Base-by-base conservation (phyloP, 352 stramenopile genomes). In the Phytophthora tubulina region DNA sequence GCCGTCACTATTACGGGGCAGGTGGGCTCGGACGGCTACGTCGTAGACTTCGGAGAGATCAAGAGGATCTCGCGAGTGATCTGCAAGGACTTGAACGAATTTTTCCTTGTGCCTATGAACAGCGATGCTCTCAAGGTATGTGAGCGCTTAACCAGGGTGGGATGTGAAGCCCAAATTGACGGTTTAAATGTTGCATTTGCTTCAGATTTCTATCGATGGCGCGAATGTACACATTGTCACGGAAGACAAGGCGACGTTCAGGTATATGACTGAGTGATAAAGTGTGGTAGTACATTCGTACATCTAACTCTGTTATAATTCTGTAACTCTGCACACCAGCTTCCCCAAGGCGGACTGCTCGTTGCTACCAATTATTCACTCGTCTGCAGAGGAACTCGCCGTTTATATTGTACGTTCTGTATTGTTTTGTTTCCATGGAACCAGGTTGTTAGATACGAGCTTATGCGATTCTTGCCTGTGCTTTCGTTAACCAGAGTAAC, bases 31-130 rank as follows among this genome's bases (percentile, higher is more conserved):
- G 97, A 99, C 75, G 97, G 97, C 59, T 99, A 99, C 69, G 90
- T 99, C 5, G 68, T 99, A 6, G 97, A 99, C 78, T 99, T 99
- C 88, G 97, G 97, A 27, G 91, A 98, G 70, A 96, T 99, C 67
- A 99, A 99, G 80, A 96, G 94, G 71, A 97, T 97, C 42, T 89
- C 84, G 15, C 88, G 93, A 32, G 82, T 93, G 17, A 90, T 99
- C 55, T 99, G 97, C 81, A 98, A 98, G 76, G 80, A 97, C 72
- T 72, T 99, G 69, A 99, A 99, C 82, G 96, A 99, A 76, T 95
- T 95, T 35, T 99, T 99, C 72, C 80, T 99, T 10, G 97, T 97
- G 57, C 97, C 97, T 0, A 98, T 96, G 80, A 86, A 95, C 52
- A 98, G 93, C 54, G 88, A 99, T 63, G 94, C 95, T 3, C 78